Evolutionary conservation across 441 rosid genomes (phyloP).

Genomic region (Melastoma candidum): DNA sequence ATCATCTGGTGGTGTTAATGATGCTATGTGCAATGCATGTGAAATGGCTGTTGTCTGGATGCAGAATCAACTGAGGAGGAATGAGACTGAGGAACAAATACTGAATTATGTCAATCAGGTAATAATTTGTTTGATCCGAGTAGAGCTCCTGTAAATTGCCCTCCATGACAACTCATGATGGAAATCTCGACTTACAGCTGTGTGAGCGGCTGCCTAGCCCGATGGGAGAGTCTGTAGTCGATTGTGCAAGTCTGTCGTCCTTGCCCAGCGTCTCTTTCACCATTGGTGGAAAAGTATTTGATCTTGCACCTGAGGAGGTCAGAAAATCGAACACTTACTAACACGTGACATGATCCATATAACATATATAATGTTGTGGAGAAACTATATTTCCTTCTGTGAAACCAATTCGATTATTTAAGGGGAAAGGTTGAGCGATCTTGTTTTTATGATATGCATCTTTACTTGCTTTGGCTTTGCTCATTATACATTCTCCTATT

Average conservation of each 20-base stretch:
- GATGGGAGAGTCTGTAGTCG: conserved; percentile 73
- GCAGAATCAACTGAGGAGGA: conserved; percentile 62
- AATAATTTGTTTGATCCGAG: neutral
- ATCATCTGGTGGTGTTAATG: conserved; percentile 22
- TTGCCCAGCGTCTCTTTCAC: conserved; percentile 71
- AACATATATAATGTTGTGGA: too few relatives aligned
- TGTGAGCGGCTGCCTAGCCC: conserved; percentile 79
- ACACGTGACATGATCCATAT: too few relatives aligned
- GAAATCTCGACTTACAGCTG: conserved; percentile 26
- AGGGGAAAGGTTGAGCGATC: neutral
- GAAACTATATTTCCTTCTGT: too few relatives aligned
- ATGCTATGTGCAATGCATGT: conserved; percentile 57
- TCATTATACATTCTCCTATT: neutral
- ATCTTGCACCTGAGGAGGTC: conserved; percentile 68
- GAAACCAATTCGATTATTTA: too few relatives aligned
- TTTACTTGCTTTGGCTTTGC: neutral
- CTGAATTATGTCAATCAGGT: conserved; percentile 53
- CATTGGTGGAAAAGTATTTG: conserved; percentile 56
- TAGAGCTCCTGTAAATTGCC: too few relatives aligned
- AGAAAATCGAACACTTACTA: neutral
- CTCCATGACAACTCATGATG: too few relatives aligned
- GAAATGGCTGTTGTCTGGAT: conserved; percentile 78
- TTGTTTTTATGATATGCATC: neutral
- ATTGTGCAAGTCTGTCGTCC: conserved; percentile 42
- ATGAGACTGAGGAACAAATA: conserved; percentile 46